These are phyloP conservation scores for Lecanosticta acicola DNA, from an alignment of 2,329 filamentous ascomycete genomes.

Conservation along the genomic window DNA sequence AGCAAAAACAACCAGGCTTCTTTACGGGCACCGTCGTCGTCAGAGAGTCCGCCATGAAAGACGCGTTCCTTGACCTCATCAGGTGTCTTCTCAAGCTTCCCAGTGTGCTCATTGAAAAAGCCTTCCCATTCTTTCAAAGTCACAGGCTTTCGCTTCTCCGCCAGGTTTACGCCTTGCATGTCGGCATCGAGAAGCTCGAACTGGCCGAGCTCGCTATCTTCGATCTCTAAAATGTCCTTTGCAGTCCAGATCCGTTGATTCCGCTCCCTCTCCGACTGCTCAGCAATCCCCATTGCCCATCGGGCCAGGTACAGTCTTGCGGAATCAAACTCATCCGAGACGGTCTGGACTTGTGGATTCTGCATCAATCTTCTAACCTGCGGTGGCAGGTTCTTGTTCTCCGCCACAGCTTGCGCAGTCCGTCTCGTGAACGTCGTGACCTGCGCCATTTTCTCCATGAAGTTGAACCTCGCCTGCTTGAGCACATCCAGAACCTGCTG, in stretches of 20 bases:
- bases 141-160: constrained; percentile 71
- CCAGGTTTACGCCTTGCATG: constrained; percentile 63
- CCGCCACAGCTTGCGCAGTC: constrained; percentile 84
- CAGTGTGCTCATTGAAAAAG: constrained; percentile 74
- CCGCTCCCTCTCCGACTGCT: constrained; percentile 86
- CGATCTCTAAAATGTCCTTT: constrained; percentile 83
- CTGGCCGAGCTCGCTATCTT: constrained; percentile 89
- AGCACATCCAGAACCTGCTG: constrained; percentile 89
- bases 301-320: constrained; percentile 88
- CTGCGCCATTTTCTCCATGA: constrained; percentile 93
- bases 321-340: constrained; percentile 97
- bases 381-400: constrained; percentile 85
- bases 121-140: constrained; percentile 82
- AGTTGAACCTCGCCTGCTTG: constrained; percentile 92
- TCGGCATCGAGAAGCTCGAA: constrained; percentile 88
- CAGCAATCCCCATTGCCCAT: constrained; percentile 98
- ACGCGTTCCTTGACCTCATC: constrained; percentile 97
- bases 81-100: constrained; percentile 69
- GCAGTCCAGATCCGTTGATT: constrained; percentile 89
- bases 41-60: constrained; percentile 86
- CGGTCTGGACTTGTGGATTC: constrained; percentile 88
- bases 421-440: constrained; percentile 92
- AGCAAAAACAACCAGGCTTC: constrained; percentile 95
- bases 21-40: constrained; percentile 87
- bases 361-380: constrained; percentile 78